Evolutionary conservation across 176 grass and related monocot species (phyloP).

Genomic region (Stipa capillata): DNA sequence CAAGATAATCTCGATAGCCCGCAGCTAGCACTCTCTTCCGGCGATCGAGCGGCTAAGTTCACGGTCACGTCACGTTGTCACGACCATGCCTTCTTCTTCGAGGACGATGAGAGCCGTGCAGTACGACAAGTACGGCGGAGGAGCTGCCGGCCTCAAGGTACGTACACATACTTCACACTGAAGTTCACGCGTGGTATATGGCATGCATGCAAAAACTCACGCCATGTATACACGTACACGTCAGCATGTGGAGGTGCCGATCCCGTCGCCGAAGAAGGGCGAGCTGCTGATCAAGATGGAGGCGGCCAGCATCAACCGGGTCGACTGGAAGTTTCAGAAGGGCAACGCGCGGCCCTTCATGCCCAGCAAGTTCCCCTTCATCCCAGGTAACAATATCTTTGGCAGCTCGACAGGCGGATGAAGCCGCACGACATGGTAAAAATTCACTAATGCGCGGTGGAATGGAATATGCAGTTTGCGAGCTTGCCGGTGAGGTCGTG

Average conservation of each 20-base stretch:
- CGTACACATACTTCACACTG: too few relatives aligned
- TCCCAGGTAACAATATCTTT: too few relatives aligned
- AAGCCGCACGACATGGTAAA: too few relatives aligned
- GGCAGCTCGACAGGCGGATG: too few relatives aligned
- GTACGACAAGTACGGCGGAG: slow-evolving; percentile 42
- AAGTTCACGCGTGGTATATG: too few relatives aligned
- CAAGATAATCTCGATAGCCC: not conserved
- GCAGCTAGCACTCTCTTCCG: not conserved
- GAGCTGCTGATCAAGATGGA: slow-evolving; percentile 37
- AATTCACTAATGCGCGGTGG: not conserved
- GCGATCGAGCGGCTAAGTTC: not conserved
- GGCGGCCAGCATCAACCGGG: slow-evolving; percentile 37
- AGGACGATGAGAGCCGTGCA: slow-evolving; percentile 34
- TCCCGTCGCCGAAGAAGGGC: slow-evolving; percentile 40
- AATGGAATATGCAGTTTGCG: slow-evolving; percentile 33
- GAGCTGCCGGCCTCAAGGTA: slow-evolving; percentile 28
- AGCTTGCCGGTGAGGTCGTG: slow-evolving; percentile 42
- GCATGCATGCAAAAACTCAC: too few relatives aligned
- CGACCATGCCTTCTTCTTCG: slow-evolving; percentile 5
- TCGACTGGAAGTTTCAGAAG: slow-evolving; percentile 48
- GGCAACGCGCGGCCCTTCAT: slow-evolving; percentile 33
- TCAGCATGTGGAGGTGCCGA: slow-evolving; percentile 37
- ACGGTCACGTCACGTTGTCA: too few relatives aligned
- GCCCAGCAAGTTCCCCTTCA: slow-evolving; percentile 35
- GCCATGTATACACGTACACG: too few relatives aligned